Base-by-base conservation (phyloP, 2,329 filamentous ascomycete species). In the Phaeomoniella chlamydospora region DNA sequence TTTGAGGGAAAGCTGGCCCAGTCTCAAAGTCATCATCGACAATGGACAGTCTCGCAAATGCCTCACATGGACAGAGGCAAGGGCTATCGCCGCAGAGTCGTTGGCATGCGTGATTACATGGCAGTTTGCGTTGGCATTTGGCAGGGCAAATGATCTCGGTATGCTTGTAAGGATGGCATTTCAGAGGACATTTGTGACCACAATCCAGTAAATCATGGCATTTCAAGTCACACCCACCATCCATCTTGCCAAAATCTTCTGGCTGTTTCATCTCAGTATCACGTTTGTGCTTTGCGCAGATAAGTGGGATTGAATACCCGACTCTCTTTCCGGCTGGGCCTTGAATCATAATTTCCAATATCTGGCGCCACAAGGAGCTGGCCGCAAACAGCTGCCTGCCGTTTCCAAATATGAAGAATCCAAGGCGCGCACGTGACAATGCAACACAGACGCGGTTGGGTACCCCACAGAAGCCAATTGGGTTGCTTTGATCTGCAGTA, bases 401-500 rank as follows among this genome's bases (percentile, higher is more conserved):
- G 47, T 93, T 84, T 2, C 86, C 87, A 50, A 94, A 93, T 29
- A 94, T 66, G 54, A 87, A 93, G 40, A 94, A 74, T 0, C 85
- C 85, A 4, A 77, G 67, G 38, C 74, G 77, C 3, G 87, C 86
- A 37, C 87, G 75, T 12, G 74, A 77, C 2, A 78, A 49, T 10
- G 72, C 72, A 26, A 77, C 74, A 40, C 72, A 77, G 11, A 74
- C 64, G 39, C 74, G 64, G 42, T 78, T 77, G 22, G 66, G 63
- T 10, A 80, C 74, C 2, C 68, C 64, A 2, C 93, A 62, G 45
- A 94, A 94, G 0, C 87, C 87, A 18, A 86, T 77, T 1, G 62
- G 60, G 3, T 59, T 49, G 6, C 17, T 18, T 12, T 12, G 14
- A 2, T 58, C 47, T 1, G 51, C 43, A 22, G 78, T 80, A 43